Percentiles rank a stretch among this genome's conserved stretches.
Evolutionary conservation across 208 protist genomes (phyloP).

Genomic region (Trypanosoma theileri): DNA sequence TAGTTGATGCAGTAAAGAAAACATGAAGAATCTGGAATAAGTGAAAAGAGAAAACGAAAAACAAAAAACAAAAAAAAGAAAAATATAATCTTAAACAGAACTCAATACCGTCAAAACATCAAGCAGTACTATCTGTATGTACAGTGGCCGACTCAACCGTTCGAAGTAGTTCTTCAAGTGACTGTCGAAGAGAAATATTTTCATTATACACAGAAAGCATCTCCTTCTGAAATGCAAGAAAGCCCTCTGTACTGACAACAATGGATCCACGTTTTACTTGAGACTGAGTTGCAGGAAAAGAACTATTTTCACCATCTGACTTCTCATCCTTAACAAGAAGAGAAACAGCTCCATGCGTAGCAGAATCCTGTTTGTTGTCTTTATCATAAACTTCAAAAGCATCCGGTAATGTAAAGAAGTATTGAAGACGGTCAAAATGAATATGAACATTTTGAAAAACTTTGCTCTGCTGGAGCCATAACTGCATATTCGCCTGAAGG

Average conservation of each 20-base stretch:
- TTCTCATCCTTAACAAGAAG: not conserved
- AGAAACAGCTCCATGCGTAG: too few relatives aligned
- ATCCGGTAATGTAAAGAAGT: too few relatives aligned
- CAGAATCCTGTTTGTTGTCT: too few relatives aligned
- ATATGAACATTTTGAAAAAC: too few relatives aligned
- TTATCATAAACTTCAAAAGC: too few relatives aligned
- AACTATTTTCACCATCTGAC: not conserved
- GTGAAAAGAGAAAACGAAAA: too few relatives aligned
- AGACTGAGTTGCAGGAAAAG: not conserved
- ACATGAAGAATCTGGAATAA: too few relatives aligned
- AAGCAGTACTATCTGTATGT: not conserved
- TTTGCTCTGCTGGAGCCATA: too few relatives aligned
- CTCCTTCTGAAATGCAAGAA: slow-evolving; percentile 15
- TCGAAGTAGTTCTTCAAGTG: slow-evolving; percentile 9
- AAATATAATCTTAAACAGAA: not conserved
- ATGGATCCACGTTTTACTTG: slow-evolving; percentile 4
- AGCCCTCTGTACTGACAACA: slow-evolving; percentile 2
- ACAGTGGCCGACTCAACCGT: not conserved
- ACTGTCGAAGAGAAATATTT: slow-evolving; percentile 4
- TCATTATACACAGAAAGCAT: slow-evolving; percentile 16
- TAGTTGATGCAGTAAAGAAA: too few relatives aligned
- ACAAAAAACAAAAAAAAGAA: slow-evolving; percentile 8
- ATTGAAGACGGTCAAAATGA: too few relatives aligned
- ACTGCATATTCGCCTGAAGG: not conserved
- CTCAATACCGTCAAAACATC: not conserved